A percentile compares a stretch with the other conserved stretches of the same genome.
These are phyloP conservation scores for Paramyrothecium roridum DNA, from an alignment of 2,329 filamentous ascomycete genomes.

Conservation along the genomic window DNA sequence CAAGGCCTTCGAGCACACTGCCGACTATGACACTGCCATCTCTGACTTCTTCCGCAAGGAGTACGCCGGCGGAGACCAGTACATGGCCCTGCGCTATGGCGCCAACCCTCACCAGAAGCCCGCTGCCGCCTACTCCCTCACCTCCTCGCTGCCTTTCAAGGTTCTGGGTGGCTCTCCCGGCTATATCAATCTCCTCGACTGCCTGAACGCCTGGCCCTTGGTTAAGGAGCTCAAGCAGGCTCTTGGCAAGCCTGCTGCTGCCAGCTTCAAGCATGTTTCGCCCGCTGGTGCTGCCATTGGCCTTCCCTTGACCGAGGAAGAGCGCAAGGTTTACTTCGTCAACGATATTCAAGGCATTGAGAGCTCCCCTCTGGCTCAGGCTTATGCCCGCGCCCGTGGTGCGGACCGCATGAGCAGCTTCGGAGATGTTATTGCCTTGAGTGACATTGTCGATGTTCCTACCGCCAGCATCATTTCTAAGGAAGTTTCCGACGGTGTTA, in stretches of 20 bases:
- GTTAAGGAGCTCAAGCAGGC: slow-evolving; percentile 94
- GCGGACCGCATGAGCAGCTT: slow-evolving; percentile 99
- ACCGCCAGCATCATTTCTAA: slow-evolving; percentile 97
- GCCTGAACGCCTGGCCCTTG: slow-evolving; percentile 92
- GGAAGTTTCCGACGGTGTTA: slow-evolving; percentile 95
- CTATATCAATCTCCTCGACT: slow-evolving; percentile 96
- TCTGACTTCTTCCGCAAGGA: slow-evolving; percentile 97
- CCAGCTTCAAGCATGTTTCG: slow-evolving; percentile 99
- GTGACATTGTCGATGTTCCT: slow-evolving; percentile 83
- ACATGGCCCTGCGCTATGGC: slow-evolving; percentile 86
- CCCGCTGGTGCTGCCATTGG: slow-evolving; percentile 95
- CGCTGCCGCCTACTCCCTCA: slow-evolving; percentile 75
- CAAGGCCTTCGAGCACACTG: slow-evolving; percentile 98
- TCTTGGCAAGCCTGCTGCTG: slow-evolving; percentile 83
- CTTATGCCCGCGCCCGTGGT: slow-evolving; percentile 91
- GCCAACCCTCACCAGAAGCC: slow-evolving; percentile 99
- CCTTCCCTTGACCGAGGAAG: slow-evolving; percentile 77
- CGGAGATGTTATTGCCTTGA: slow-evolving; percentile 92
- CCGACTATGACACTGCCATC: slow-evolving; percentile 93
- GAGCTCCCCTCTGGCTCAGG: slow-evolving; percentile 81
- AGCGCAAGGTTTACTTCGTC: slow-evolving; percentile 98
- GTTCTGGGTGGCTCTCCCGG: slow-evolving; percentile 85
- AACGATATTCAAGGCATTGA: slow-evolving; percentile 91
- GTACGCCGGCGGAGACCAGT: slow-evolving; percentile 84
- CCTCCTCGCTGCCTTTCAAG: slow-evolving; percentile 85